These are phyloP conservation scores for Suillus bovinus DNA, from an alignment of 768 basidiomycete species.

Conservation along the genomic window DNA sequence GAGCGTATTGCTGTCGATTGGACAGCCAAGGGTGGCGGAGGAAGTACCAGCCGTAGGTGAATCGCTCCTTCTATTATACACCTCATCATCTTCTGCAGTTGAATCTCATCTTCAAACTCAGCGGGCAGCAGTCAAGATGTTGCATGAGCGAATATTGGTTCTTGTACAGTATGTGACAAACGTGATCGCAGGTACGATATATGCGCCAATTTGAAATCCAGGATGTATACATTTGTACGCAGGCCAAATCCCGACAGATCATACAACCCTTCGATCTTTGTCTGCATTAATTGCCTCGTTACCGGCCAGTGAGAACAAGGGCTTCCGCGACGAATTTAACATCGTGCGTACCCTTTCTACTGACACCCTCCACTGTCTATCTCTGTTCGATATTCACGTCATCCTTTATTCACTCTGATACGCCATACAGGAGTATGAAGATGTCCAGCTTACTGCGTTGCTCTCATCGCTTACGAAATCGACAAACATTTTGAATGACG, in stretches of 20 bases:
- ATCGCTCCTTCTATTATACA: not conserved
- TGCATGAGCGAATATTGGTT: slow-evolving; percentile 85
- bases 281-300: slow-evolving; percentile 85
- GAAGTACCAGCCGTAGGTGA: slow-evolving; percentile 74
- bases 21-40: slow-evolving; percentile 84
- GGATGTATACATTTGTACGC: slow-evolving; percentile 7
- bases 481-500: slow-evolving; percentile 85
- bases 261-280: slow-evolving; percentile 79
- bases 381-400: slow-evolving; percentile 1
- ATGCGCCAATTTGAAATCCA: not conserved
- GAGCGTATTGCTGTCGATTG: slow-evolving; percentile 98
- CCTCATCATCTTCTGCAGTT: slow-evolving; percentile 48
- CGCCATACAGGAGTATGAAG: slow-evolving; percentile 80
- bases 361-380: not conserved
- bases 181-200: slow-evolving; percentile 64
- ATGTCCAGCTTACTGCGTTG: slow-evolving; percentile 91
- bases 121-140: slow-evolving; percentile 94
- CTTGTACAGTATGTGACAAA: slow-evolving; percentile 85
- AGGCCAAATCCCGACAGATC: slow-evolving; percentile 79
- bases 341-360: slow-evolving; percentile 51
- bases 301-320: slow-evolving; percentile 80
- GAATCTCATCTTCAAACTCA: slow-evolving; percentile 90
- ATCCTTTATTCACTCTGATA: not conserved
- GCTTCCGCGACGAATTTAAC: slow-evolving; percentile 86
- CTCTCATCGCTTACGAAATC: slow-evolving; percentile 88